These are phyloP conservation scores for Globisporangium cystogenes DNA, from an alignment of 352 stramenopile genomes.

Conservation along the genomic window DNA sequence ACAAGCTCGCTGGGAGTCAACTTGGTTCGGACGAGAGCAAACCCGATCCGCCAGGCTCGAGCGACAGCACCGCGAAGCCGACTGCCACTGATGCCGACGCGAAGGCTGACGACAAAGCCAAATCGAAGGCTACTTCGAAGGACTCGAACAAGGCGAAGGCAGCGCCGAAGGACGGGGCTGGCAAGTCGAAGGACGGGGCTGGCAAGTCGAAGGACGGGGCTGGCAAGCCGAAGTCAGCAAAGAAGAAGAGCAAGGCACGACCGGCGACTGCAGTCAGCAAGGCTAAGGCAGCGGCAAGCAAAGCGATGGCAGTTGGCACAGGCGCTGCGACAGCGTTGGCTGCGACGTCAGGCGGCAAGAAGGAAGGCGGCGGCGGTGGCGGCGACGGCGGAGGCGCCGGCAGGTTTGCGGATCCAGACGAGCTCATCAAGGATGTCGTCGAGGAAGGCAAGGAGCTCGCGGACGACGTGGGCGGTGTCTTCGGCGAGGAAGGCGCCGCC, in stretches of 20 bases:
- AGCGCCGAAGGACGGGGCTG: no score
- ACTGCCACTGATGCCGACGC: background rate
- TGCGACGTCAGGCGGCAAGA: background rate
- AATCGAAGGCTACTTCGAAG: no score
- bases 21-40: no score
- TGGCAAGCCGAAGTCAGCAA: background rate
- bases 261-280: background rate
- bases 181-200: background rate
- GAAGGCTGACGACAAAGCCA: no score
- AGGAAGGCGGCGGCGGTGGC: no score
- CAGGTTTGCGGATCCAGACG: background rate
- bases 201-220: background rate
- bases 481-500: conserved; percentile 9
- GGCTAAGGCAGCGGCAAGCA: background rate
- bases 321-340: background rate
- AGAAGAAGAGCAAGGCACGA: background rate
- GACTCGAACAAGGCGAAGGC: no score
- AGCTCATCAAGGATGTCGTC: conserved; percentile 8
- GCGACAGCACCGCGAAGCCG: background rate
- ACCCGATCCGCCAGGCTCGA: no score
- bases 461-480: conserved; percentile 7
- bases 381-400: background rate
- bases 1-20: no score
- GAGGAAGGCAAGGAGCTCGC: conserved; percentile 15
- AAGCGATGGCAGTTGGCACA: background rate